Conservation (phyloP, 2,329 filamentous ascomycete genomes). For the Phialemoniopsis sp. region DNA sequence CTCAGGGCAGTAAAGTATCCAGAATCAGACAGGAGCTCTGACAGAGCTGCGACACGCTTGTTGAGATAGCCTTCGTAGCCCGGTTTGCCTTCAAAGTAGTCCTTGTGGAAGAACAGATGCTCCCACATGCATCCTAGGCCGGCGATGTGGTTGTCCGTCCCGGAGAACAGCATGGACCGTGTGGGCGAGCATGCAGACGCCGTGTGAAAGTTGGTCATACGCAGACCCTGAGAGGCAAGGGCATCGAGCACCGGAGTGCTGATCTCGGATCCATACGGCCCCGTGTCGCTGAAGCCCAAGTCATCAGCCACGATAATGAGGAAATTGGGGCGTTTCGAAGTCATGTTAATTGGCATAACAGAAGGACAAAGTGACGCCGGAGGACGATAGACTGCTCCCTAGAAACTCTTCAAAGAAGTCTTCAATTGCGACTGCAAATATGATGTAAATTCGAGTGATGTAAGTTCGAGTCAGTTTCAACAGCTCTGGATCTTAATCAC, state of each 20-base stretch:
- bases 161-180: conserved; percentile 62
- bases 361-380: no score
- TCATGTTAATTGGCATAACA: no score
- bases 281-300: conserved; percentile 26
- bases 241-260: conserved; percentile 23
- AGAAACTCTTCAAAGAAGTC: no score
- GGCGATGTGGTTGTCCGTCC: conserved; percentile 57
- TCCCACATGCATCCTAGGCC: conserved; percentile 38
- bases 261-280: conserved; percentile 24
- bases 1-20: conserved; percentile 58
- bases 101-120: background rate
- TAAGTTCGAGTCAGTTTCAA: no score
- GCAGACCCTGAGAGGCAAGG: conserved; percentile 37
- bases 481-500: no score
- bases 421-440: no score
- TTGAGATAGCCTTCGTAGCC: conserved; percentile 64
- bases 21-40: conserved; percentile 52
- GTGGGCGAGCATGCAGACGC: conserved; percentile 63
- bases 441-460: no score
- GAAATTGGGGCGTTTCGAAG: conserved; percentile 39
- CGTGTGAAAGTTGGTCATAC: conserved; percentile 62
- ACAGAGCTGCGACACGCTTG: conserved; percentile 51
- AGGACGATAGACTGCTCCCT: no score
- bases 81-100: conserved; percentile 33
- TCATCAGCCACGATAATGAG: conserved; percentile 40